Evolutionary conservation across 2,329 filamentous ascomycete species (phyloP).

Genomic region (Pseudocercospora fuligena): DNA sequence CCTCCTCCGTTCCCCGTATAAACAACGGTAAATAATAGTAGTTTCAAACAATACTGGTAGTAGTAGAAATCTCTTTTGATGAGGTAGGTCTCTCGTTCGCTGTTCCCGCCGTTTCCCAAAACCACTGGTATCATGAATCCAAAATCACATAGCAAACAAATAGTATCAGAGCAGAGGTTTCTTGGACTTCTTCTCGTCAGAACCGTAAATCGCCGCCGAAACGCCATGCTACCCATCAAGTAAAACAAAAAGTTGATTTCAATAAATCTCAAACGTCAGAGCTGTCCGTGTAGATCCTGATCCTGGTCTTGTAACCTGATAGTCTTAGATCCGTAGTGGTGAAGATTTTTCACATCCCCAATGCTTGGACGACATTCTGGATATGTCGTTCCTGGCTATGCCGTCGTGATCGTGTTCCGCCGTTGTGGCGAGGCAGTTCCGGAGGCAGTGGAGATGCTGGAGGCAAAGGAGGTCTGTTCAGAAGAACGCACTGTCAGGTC

Average conservation of each 20-base stretch:
- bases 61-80: neutral
- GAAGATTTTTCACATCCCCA: slow-evolving; percentile 17
- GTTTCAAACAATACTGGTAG: slow-evolving; percentile 6
- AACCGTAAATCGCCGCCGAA: slow-evolving; percentile 7
- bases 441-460: slow-evolving; percentile 13
- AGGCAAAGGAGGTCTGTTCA: slow-evolving; percentile 1
- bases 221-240: slow-evolving; percentile 7
- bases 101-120: neutral
- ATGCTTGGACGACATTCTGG: slow-evolving; percentile 20
- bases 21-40: slow-evolving; percentile 2
- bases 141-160: neutral
- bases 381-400: slow-evolving; percentile 22
- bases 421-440: slow-evolving; percentile 4
- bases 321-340: neutral
- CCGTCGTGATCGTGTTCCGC: slow-evolving; percentile 15
- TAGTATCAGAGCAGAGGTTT: neutral
- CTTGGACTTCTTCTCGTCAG: neutral
- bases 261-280: neutral
- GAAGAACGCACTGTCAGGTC: slow-evolving; percentile 8
- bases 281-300: neutral
- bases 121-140: slow-evolving; percentile 8
- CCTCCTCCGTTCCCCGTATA: neutral
- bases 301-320: neutral
- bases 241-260: neutral
- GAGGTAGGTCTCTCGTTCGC: no score